Percentiles rank a stretch among this genome's conserved stretches.
Evolutionary conservation across 1,284 basidiomycete species (phyloP).

Genomic region (Marasmius tenuissimus): DNA sequence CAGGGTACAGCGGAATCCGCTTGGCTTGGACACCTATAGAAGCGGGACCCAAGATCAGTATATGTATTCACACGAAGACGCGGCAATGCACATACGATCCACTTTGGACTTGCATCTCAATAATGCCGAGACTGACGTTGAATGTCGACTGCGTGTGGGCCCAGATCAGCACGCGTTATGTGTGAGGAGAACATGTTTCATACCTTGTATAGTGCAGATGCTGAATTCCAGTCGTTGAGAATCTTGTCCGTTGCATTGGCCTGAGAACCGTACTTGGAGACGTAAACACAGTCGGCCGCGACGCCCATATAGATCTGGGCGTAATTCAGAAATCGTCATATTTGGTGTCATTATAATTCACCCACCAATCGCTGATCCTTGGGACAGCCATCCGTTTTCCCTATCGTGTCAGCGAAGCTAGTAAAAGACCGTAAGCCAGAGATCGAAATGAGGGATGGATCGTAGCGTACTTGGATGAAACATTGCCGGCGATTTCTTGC

Average conservation of each 20-base stretch:
- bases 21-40: conserved; percentile 50
- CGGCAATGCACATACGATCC: conserved; percentile 32
- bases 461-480: conserved; percentile 44
- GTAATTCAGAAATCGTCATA: conserved; percentile 2
- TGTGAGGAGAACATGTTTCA: conserved; percentile 7
- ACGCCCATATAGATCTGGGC: conserved; percentile 76
- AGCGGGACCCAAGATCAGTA: background rate
- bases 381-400: conserved; percentile 73
- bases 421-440: conserved; percentile 5
- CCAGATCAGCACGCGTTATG: conserved; percentile 7
- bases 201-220: conserved; percentile 78
- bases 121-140: conserved; percentile 84
- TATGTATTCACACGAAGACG: background rate
- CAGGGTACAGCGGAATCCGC: conserved; percentile 49
- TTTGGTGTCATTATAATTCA: conserved; percentile 11
- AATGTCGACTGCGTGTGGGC: conserved; percentile 56
- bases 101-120: conserved; percentile 74
- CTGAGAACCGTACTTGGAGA: conserved; percentile 56
- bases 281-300: conserved; percentile 87
- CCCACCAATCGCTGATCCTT: conserved; percentile 72
- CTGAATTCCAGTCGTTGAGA: conserved; percentile 76
- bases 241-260: conserved; percentile 74
- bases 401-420: conserved; percentile 73
- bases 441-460: conserved; percentile 8
- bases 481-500: conserved; percentile 56